A percentile compares a stretch with the other conserved stretches of the same genome.
phyloP scores from a whole-genome alignment of 2,329 filamentous ascomycete genomes.

The Colletotrichum neosansevieriae region DNA sequence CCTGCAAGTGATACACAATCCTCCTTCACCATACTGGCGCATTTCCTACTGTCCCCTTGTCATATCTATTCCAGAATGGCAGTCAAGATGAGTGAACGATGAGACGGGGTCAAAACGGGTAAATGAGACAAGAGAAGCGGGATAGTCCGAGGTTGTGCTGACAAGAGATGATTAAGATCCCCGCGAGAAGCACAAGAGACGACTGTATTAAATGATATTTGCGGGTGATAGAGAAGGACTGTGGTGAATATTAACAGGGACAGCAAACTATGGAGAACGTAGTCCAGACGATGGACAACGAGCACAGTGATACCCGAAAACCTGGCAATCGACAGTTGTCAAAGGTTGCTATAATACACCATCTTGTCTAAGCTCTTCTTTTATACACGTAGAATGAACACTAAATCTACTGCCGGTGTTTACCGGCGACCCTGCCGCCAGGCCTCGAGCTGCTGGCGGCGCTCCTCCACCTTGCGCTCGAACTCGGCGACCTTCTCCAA shows the following conservation, averaged over 20 bases:
- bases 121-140: too few species aligned
- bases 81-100: too few species aligned
- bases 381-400: background rate
- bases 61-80: too few species aligned
- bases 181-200: too few species aligned
- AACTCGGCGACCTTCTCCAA: slow-evolving; percentile 69
- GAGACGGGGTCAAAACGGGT: too few species aligned
- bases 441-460: slow-evolving; percentile 60
- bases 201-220: too few species aligned
- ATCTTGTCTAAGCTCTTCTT: background rate
- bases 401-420: slow-evolving; percentile 21
- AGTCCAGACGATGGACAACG: background rate
- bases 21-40: too few species aligned
- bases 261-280: background rate
- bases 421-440: slow-evolving; percentile 55
- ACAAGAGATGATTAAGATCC: too few species aligned
- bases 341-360: background rate
- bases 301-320: background rate
- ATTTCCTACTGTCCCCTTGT: too few species aligned
- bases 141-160: too few species aligned
- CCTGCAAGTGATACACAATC: too few species aligned
- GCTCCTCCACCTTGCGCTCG: slow-evolving; percentile 68
- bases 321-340: background rate
- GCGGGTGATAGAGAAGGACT: background rate
- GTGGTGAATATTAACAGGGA: background rate